Evolutionary conservation across 148 eudicot genomes (phyloP).

Genomic region (Heliosperma pusillum): DNA sequence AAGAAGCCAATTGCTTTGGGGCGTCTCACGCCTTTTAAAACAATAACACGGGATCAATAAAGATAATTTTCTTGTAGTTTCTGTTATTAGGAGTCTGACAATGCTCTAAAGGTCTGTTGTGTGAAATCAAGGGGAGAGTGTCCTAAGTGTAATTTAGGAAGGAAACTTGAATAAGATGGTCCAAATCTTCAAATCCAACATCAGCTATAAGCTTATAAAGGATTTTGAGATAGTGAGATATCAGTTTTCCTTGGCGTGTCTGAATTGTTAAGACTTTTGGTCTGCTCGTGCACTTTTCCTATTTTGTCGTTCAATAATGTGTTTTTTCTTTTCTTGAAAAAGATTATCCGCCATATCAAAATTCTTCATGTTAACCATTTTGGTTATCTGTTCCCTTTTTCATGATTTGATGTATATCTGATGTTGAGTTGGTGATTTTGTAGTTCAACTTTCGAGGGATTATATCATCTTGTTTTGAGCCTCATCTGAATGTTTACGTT

Average conservation of each 20-base stretch:
- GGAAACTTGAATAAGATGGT: neutral
- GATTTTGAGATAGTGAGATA: neutral
- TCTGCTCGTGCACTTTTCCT: neutral
- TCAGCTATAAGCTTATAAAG: too few species aligned
- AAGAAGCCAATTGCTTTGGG: neutral
- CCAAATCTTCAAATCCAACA: neutral
- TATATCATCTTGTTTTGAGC: conserved; percentile 96
- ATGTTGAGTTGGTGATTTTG: conserved; percentile 24
- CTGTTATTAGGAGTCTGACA: neutral
- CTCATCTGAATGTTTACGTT: conserved; percentile 80
- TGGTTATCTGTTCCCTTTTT: neutral
- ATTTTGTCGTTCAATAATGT: neutral
- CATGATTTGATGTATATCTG: neutral
- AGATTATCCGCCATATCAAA: neutral
- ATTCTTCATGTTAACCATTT: conserved; percentile 7
- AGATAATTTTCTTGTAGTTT: neutral
- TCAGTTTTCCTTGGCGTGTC: neutral
- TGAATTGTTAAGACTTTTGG: neutral
- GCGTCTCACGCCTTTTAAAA: neutral
- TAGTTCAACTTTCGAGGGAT: conserved; percentile 98
- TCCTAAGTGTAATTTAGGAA: neutral
- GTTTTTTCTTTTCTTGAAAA: neutral
- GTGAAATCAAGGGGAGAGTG: neutral
- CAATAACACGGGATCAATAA: neutral
- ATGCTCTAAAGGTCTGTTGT: neutral